These are phyloP conservation scores for Angomonas deanei DNA, from an alignment of 208 protist genomes.

Conservation along the genomic window DNA sequence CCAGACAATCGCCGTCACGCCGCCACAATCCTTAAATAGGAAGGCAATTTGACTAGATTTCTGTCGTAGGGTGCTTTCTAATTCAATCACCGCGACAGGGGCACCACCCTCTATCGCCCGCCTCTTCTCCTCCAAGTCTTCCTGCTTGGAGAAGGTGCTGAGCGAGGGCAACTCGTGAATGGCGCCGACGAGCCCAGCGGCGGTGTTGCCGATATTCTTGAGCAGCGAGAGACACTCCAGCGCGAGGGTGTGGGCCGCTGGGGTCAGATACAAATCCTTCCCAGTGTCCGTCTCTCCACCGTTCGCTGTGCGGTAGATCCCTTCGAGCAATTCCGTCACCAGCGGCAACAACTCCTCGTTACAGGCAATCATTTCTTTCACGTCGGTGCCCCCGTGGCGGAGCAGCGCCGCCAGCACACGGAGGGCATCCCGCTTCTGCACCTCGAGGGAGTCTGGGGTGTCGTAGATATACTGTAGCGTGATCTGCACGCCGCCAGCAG, in stretches of 20 bases:
- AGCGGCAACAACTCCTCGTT: slow-evolving; percentile 5
- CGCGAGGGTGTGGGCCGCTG: slow-evolving; percentile 9
- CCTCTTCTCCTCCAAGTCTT: not conserved
- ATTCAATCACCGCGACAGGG: not conserved
- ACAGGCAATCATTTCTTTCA: slow-evolving; percentile 1
- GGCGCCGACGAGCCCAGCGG: slow-evolving; percentile 5
- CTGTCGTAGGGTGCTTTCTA: slow-evolving; percentile 7
- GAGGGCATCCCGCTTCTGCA: slow-evolving; percentile 38
- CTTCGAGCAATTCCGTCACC: slow-evolving; percentile 4
- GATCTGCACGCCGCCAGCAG: slow-evolving; percentile 36
- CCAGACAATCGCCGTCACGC: slow-evolving; percentile 16
- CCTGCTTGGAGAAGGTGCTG: slow-evolving; percentile 11
- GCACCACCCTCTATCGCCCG: not conserved
- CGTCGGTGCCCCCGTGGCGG: slow-evolving; percentile 10
- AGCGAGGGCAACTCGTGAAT: slow-evolving; percentile 12
- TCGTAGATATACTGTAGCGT: slow-evolving; percentile 43
- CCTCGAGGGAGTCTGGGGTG: slow-evolving; percentile 27
- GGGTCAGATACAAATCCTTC: slow-evolving; percentile 7
- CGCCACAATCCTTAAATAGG: slow-evolving; percentile 9
- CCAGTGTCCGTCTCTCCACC: not conserved
- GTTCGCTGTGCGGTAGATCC: not conserved
- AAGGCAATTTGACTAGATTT: not conserved
- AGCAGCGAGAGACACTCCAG: slow-evolving; percentile 15
- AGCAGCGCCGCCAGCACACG: slow-evolving; percentile 30
- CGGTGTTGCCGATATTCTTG: slow-evolving; percentile 11